Evolutionary conservation across 345 rosid species (phyloP), one percentile per base, ranked within the genome.

Genomic region (Dipteronia dyeriana): DNA sequence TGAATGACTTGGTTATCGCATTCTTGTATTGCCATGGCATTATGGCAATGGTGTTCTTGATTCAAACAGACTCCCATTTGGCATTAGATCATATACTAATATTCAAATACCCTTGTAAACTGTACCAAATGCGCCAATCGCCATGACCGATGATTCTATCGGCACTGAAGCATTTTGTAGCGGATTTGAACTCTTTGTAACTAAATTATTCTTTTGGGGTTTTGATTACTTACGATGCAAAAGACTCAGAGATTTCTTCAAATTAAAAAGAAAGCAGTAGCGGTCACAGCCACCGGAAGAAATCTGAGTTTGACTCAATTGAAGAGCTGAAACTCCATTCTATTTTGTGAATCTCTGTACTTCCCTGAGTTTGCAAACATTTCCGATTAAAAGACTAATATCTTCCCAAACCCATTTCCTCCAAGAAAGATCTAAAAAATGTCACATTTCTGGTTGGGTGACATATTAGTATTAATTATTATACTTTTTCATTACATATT

Each of bases 1-100:
- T 97, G 99, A 76, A 97, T 94, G 60, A 97, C 97, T 77, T 92
- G 99, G 73, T 90, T 91, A 80, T 97, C 99, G 60, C 99, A 97
- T 76, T 97, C 99, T 75, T 81, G 49, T 88, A 87, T 4, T 84
- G 78, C 99, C 99, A n/a, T n/a, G n/a, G n/a, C n/a, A n/a, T n/a
- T n/a, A 94, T 9, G 97, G 93, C 72, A 97, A 80, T 0, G 86
- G 82, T 68, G 73, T 83, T 72, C 94, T 85, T 61, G 98, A 85
- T 79, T 97, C 99, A 67, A 89, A 89, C 17, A 97, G 88, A 81
- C 97, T 92, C 43, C 99, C 98, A 69, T 97, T 97, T 1, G 97
- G 91, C 99, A 97, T 97, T 66, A 94, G 70, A 74, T 97, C 99
- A 59, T 94, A 97, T 0, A 97, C 98, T 9, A 97, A 72, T 1